phyloP scores from a whole-genome alignment of 345 rosid species.

The Hibiscus tridactylites region DNA sequence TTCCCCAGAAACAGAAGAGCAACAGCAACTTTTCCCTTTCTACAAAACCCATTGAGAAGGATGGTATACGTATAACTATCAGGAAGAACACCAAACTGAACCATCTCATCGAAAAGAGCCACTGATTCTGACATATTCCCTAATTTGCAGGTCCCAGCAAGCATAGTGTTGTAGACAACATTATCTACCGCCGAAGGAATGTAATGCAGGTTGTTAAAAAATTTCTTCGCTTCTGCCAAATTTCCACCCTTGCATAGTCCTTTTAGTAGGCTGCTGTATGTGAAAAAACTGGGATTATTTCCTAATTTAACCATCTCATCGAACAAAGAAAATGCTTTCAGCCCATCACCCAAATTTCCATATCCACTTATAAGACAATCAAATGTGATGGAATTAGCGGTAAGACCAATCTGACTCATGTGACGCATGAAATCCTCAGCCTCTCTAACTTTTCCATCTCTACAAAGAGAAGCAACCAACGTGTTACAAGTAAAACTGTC shows the following conservation, averaged over 20 bases:
- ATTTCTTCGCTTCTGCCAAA: constrained; percentile 47
- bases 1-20: constrained; percentile 56
- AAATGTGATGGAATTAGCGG: constrained; percentile 49
- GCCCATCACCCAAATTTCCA: constrained; percentile 47
- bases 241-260: constrained; percentile 77
- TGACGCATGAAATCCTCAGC: constrained; percentile 61
- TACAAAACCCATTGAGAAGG: constrained; percentile 62
- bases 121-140: constrained; percentile 59
- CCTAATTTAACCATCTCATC: constrained; percentile 75
- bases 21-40: constrained; percentile 56
- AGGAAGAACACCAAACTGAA: constrained; percentile 42
- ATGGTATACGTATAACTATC: constrained; percentile 57
- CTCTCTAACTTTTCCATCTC: constrained; percentile 48
- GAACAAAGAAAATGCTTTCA: constrained; percentile 51
- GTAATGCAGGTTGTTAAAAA: constrained; percentile 41
- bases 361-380: constrained; percentile 61
- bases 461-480: constrained; percentile 57
- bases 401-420: constrained; percentile 38
- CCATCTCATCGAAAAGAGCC: constrained; percentile 62
- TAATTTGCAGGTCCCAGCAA: constrained; percentile 47
- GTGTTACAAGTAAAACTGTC: constrained; percentile 48
- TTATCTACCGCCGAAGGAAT: constrained; percentile 60
- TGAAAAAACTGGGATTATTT: constrained; percentile 55
- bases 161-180: constrained; percentile 55
- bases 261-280: constrained; percentile 74